Base-by-base conservation (phyloP, 192 early-diverging fungal genomes). In the Chytriomyces confervae region DNA sequence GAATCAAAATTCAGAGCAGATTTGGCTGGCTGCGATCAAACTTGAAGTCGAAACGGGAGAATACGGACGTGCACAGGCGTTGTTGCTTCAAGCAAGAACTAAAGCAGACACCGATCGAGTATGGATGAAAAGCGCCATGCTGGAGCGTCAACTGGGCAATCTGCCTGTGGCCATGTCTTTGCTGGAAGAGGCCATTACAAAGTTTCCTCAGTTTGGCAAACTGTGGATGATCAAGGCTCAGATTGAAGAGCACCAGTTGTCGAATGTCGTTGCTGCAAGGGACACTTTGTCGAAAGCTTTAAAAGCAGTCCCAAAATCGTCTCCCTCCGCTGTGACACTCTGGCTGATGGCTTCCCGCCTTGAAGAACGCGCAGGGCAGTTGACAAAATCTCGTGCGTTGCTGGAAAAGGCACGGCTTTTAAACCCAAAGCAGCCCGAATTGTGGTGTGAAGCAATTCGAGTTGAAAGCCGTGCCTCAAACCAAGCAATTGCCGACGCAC, bases 201-300 rank as follows among this genome's bases (percentile, higher is more conserved):
- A 84, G 66, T 99, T 94, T 73, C 93, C 94, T 1, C 82, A 77
- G 27, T 93, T 92, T 69, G 90, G 89, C 76, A 98, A 99, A 77
- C 84, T 98, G 50, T 98, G 97, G 97, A 93, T 99, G 88, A 92
- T 99, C 45, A 91, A 94, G 82, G 91, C 93, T 45, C 93, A 96
- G 75, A 86, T 97, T 23, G 80, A 88, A 61, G 81, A 92, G 43
- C 79, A 82, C n/a, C 91, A 93, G 11, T 76, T 86, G n/a, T 80
- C 82, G n/a, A 82, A 93, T 61, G 63, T 86, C 6, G 61, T 81
- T 2, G 87, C 80, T 9, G 97, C 96, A 18, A 79, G 94, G 7
- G 91, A 92, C 67, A 92, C 92, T 13, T 91, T 91, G 69, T 82
- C 88, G 24, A 87, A 83, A 49, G 95, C 91, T 7, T 77, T 95